Base-by-base conservation (phyloP, 371 early-diverging fungal genomes). In the Syncephalastrum sp. region DNA sequence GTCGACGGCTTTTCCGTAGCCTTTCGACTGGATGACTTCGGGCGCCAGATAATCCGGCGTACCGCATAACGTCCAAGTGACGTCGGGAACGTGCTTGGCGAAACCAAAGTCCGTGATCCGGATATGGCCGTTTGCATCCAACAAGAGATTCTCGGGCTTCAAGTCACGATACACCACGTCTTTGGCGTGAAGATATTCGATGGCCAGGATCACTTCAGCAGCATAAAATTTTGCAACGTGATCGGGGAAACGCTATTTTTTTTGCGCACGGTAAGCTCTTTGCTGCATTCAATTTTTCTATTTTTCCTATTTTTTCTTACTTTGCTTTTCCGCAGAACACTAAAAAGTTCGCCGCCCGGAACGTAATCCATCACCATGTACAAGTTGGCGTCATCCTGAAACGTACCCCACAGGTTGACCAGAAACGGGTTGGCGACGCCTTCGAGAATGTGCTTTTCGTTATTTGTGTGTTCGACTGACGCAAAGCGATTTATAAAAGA, bases 31-130 rank as follows among this genome's bases (percentile, higher is more conserved):
- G 73, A 99, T 94, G 59, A 98, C 94, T 73, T 98, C 98, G 2
- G 99, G 98, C 1, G 99, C 96, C 6, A 99, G 86, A 72, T 98
- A 98, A 65, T 98, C 99, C 10, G 99, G 99, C 15, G 99, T 99
- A 19, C 99, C 99, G 68, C 97, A 98, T 42, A 98, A 82, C 10
- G 97, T 96, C 93, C 95, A 95, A 12, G 96, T 96, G 60, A 89
- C 85, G 65, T 95, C 93, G 14, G 91, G 88, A 0, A 97, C 91
- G 60, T 89, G 76, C 67, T 97, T 98, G 43, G 98, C 96, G 77
- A 98, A 98, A 10, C 99, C 99, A 79, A 99, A 96, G 75, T 99
- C 99, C 5, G 97, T 95, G 64, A 99, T 90, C 77, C 95, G 96
- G 67, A 98, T 91, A 69, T 99, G 95, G 1, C 99, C 99, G 56